phyloP scores from a whole-genome alignment of 2,329 filamentous ascomycete species.

The Talaromyces marneffei region DNA sequence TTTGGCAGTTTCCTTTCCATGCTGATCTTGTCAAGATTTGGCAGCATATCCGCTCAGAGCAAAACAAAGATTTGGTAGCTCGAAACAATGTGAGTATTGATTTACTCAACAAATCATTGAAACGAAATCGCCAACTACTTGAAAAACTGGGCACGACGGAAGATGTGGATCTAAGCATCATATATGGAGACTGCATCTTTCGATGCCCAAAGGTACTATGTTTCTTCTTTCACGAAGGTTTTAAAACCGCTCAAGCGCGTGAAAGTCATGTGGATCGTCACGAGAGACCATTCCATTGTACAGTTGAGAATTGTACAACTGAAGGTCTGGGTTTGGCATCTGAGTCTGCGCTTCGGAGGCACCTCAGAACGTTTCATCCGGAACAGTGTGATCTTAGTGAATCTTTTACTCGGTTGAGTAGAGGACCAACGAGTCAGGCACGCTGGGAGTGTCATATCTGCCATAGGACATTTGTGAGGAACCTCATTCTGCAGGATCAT shows the following conservation, averaged over 20 bases:
- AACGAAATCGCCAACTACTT: neutral
- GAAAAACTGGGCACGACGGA: neutral
- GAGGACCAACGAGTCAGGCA: neutral
- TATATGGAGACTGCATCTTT: slow-evolving; percentile 1
- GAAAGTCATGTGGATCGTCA: slow-evolving; percentile 1
- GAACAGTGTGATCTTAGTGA: slow-evolving; percentile 1
- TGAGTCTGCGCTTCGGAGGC: neutral
- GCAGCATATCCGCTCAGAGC: neutral
- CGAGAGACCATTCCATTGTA: neutral
- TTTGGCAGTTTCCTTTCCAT: neutral
- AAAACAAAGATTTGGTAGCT: neutral
- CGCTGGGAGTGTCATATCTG: neutral
- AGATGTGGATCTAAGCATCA: neutral
- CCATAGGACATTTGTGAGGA: neutral
- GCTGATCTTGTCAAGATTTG: neutral
- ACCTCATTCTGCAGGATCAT: neutral
- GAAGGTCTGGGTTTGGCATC: neutral
- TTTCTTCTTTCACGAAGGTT: slow-evolving; percentile 6
- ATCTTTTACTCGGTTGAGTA: neutral
- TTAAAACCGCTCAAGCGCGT: neutral
- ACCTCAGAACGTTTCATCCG: slow-evolving; percentile 1
- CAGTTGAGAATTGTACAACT: neutral
- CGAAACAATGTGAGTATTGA: neutral
- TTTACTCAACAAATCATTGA: neutral
- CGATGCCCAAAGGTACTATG: slow-evolving; percentile 3